Base-by-base conservation (phyloP, 768 basidiomycete genomes). In the Termitomyces sp. region DNA sequence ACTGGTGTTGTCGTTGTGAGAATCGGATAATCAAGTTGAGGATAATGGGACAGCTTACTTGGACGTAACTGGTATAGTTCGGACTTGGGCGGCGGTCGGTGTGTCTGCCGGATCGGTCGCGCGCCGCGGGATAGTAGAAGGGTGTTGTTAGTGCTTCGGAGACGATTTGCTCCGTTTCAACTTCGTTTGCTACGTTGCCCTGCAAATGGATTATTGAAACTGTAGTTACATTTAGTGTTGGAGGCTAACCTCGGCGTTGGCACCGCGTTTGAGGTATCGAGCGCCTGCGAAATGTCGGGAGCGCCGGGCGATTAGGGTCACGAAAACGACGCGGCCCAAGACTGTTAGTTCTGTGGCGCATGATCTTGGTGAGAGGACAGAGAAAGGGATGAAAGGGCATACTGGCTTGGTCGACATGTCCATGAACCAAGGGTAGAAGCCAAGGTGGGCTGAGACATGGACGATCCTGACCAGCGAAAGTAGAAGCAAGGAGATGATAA, bases 381-480 rank as follows among this genome's bases (percentile, higher is more conserved):
- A 52, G 59, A 44, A 51, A 19, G 40, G 45, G 37, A 32, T 5
- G 25, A 21, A 6, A 12, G n/a, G 48, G 61, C 94, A 65, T 61
- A 97, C 96, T 98, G 31, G 96, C 94, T 85, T 99, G 97, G 66
- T 98, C 96, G 12, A 98, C 92, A 67, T 96, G 95, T 0, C 97
- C 97, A 60, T 98, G 93, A 0, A 98, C 86, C 51, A 99, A 75
- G 0, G 97, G 93, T 14, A 97, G 71, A 6, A 98, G 77, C 96
- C 96, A 99, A 51, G 87, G 79, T 31, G 88, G 82, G 35, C 80
- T 82, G 5, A 79, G 71, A 21, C 77, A 71, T 8, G 70, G 70
- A 42, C 62, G 63, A 11, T 73, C 73, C 14, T 68, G 68, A 52
- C 73, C 75, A 23, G 71, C 70, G 64, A 95, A 93, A 1, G 90